Base-by-base conservation (phyloP, 768 basidiomycete genomes). In the Termitomyces sp. region DNA sequence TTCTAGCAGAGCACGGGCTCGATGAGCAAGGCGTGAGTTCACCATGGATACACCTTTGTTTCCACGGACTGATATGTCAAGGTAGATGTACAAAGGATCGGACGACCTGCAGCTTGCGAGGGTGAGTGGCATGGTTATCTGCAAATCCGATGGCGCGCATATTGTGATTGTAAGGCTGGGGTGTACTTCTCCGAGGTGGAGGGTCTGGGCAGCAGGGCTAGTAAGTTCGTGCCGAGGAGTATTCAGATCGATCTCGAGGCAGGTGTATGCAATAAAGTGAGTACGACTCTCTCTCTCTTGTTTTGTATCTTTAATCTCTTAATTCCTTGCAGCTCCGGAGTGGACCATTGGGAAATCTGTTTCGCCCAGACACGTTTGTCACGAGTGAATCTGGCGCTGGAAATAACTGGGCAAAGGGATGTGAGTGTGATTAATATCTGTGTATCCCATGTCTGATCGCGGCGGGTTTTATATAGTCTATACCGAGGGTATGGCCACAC, bases 351-450 rank as follows among this genome's bases (percentile, higher is more conserved):
- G 94, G 94, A 3, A 64, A 68, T 8, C 77, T 98, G 6, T 97
- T 94, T 74, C 82, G 87, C 49, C 95, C 95, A 2, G 93, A 94
- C 67, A 96, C 92, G 2, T 96, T 81, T 68, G 68, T 94, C 47
- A 81, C 82, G 37, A 79, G 84, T 1, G 73, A 79, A 42, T 70
- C 72, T 1, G 80, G 81, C n/a, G 82, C 94, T 0, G 94, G 94
- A 18, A 97, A 98, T 65, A 96, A 95, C 61, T 97, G 92, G 90
- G 94, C 93, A 16, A 96, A 97, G 74, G 92, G 91, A 80, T 91
- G 90, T 91, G 64, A 73, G 87, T 76, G 42, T 37, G 18, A 18
- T 3, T 26, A 8, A 14, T 10, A 13, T 2, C 27, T 20, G n/a
- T 44, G 5, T 13, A 24, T 27, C n/a, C 32, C 41, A 20, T 42